phyloP scores from a whole-genome alignment of 306 rosid genomes.

The Fragaria vesca region DNA sequence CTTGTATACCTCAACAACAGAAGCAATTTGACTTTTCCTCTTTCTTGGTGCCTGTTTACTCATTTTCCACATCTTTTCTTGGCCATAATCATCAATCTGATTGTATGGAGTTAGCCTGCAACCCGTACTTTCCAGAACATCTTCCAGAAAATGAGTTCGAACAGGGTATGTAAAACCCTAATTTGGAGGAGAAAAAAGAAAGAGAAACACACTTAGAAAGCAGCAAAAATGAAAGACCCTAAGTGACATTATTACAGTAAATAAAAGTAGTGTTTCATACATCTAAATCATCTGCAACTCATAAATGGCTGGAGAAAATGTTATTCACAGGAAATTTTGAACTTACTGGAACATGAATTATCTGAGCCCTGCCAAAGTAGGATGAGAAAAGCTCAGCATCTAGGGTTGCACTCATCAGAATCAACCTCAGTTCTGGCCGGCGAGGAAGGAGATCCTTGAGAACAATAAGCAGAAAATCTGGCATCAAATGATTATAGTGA shows the following conservation, averaged over 20 bases:
- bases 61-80: slow-evolving; percentile 88
- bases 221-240: not conserved
- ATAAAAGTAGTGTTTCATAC: not conserved
- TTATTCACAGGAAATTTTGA: not conserved
- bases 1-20: slow-evolving; percentile 67
- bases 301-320: not conserved
- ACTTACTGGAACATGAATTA: slow-evolving; percentile 69
- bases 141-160: slow-evolving; percentile 78
- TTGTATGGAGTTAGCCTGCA: slow-evolving; percentile 72
- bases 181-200: slow-evolving; percentile 14
- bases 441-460: slow-evolving; percentile 89
- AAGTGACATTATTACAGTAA: not conserved
- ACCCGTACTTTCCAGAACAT: slow-evolving; percentile 76
- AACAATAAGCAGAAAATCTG: slow-evolving; percentile 95
- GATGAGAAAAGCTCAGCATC: slow-evolving; percentile 87
- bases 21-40: slow-evolving; percentile 96
- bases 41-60: slow-evolving; percentile 89
- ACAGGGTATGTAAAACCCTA: slow-evolving; percentile 90
- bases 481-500: slow-evolving; percentile 39
- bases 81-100: slow-evolving; percentile 96
- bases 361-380: slow-evolving; percentile 66
- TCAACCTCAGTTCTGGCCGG: slow-evolving; percentile 79
- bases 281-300: not conserved
- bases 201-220: not conserved
- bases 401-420: slow-evolving; percentile 98